Conservation (phyloP, 192 early-diverging fungal genomes). For the Coemansia sp. region DNA sequence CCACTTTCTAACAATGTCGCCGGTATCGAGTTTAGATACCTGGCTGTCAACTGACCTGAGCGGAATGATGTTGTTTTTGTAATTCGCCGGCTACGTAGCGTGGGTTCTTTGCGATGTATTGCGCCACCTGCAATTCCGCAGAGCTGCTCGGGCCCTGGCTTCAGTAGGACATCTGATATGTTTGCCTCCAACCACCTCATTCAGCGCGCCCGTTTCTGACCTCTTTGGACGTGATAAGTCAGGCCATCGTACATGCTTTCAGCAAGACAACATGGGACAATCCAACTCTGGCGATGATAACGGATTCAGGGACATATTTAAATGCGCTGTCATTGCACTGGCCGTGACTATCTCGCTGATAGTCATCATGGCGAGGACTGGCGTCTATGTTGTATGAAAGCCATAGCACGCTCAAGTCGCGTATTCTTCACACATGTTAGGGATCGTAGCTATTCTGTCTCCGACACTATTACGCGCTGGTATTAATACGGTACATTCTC, state of each 20-base stretch:
- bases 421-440: not conserved
- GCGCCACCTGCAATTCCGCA: not conserved
- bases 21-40: conserved; percentile 20
- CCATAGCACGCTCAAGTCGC: not conserved
- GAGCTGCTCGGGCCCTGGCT: conserved; percentile 3
- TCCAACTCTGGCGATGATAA: not conserved
- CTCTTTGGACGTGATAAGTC: not conserved
- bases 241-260: not conserved
- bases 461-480: not conserved
- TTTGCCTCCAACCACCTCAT: conserved; percentile 14
- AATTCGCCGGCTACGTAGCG: conserved; percentile 1
- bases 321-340: conserved; percentile 18
- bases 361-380: conserved; percentile 9
- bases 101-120: not conserved
- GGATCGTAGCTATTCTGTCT: not conserved
- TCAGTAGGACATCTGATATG: conserved; percentile 5
- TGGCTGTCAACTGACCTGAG: conserved; percentile 24
- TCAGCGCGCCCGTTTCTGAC: not conserved
- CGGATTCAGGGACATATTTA: conserved; percentile 7
- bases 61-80: conserved; percentile 20
- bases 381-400: conserved; percentile 16
- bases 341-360: conserved; percentile 16
- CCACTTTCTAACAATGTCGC: conserved; percentile 28
- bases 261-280: not conserved
- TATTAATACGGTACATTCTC: not conserved